Conservation (phyloP, 176 grass and related monocot species). For the Cenchrus fungigraminus region DNA sequence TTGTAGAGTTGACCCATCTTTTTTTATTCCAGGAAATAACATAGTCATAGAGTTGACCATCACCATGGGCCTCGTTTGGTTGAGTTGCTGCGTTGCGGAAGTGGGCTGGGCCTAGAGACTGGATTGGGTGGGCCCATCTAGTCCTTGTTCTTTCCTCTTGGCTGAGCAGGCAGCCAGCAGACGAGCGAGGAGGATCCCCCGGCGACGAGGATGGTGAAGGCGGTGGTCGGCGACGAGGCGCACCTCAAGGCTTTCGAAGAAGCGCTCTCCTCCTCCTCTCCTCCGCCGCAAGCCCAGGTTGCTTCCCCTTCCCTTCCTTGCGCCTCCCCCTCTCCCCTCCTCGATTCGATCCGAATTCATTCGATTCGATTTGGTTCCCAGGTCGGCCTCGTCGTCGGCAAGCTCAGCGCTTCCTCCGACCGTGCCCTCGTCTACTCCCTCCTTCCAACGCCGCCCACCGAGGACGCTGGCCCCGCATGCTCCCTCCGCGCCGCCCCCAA, state of each 20-base stretch:
- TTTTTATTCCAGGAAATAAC: too few relatives aligned
- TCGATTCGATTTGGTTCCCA: conserved; percentile 3
- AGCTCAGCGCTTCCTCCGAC: conserved; percentile 73
- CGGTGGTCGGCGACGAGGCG: conserved; percentile 74
- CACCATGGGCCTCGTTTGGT: too few relatives aligned
- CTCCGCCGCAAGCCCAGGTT: conserved; percentile 39
- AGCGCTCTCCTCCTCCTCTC: conserved; percentile 44
- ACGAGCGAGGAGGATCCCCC: background rate
- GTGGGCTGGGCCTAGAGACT: too few relatives aligned
- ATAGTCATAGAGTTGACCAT: too few relatives aligned
- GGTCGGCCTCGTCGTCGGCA: conserved; percentile 87
- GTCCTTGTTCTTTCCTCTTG: too few relatives aligned
- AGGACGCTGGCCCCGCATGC: conserved; percentile 64
- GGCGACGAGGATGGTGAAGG: conserved; percentile 67
- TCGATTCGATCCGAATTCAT: background rate
- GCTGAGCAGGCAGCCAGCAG: background rate
- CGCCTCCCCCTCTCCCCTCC: background rate
- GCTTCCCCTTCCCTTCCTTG: background rate
- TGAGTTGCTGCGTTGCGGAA: too few relatives aligned
- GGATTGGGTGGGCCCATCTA: too few relatives aligned
- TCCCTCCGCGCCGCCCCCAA: conserved; percentile 57
- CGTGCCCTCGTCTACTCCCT: conserved; percentile 81
- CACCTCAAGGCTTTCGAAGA: conserved; percentile 70
- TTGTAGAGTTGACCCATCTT: too few relatives aligned
- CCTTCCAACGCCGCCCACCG: conserved; percentile 85